These are phyloP conservation scores for Fistulinella staudtii DNA, from an alignment of 1,284 basidiomycete genomes.

Conservation along the genomic window DNA sequence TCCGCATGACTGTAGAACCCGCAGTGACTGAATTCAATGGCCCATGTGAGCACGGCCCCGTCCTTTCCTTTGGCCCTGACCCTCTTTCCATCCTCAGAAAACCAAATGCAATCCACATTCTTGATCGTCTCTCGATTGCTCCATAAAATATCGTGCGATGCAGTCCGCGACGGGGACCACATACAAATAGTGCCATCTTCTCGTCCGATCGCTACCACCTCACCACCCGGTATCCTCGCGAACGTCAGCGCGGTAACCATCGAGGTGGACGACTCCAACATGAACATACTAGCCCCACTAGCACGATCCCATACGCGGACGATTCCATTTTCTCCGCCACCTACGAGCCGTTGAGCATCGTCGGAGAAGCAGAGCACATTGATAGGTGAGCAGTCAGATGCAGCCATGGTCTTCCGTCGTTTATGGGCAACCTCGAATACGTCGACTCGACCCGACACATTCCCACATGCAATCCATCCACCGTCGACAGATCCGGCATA, in stretches of 20 bases:
- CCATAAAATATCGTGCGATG: slow-evolving; percentile 8
- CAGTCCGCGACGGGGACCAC: slow-evolving; percentile 17
- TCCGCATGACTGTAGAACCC: neutral
- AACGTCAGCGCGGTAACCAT: slow-evolving; percentile 17
- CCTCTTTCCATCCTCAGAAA: slow-evolving; percentile 6
- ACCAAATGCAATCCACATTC: slow-evolving; percentile 9
- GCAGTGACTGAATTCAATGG: slow-evolving; percentile 5
- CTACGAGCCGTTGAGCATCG: slow-evolving; percentile 10
- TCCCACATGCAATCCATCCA: slow-evolving; percentile 11
- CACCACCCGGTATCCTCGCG: neutral
- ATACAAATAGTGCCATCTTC: slow-evolving; percentile 18
- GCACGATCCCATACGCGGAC: slow-evolving; percentile 19
- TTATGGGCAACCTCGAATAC: slow-evolving; percentile 9
- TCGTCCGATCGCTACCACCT: slow-evolving; percentile 13
- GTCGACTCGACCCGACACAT: slow-evolving; percentile 7
- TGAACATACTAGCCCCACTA: slow-evolving; percentile 15
- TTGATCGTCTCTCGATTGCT: slow-evolving; percentile 5
- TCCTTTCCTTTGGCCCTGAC: slow-evolving; percentile 14
- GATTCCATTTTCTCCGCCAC: slow-evolving; percentile 12
- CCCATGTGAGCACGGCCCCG: slow-evolving; percentile 9
- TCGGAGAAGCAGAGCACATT: slow-evolving; percentile 11
- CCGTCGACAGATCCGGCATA: slow-evolving; percentile 11
- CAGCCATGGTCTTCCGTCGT: neutral
- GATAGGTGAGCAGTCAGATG: neutral
- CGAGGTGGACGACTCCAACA: slow-evolving; percentile 2